A percentile compares a stretch with the other conserved stretches of the same genome.
These are phyloP conservation scores for Garcia nutans DNA, from an alignment of 345 rosid species.

Conservation along the genomic window DNA sequence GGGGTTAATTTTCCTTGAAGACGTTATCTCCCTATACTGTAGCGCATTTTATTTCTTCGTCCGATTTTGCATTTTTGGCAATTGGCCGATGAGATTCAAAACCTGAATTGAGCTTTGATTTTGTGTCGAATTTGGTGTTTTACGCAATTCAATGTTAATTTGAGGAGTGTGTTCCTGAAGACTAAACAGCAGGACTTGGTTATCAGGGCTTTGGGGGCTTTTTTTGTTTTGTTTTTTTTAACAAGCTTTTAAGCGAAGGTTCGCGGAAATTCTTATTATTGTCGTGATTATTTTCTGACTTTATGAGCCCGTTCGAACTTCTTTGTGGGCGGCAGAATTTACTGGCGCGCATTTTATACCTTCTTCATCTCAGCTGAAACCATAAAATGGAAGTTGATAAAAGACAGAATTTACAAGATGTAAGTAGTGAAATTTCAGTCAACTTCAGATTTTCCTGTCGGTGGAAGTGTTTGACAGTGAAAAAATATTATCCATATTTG, in stretches of 20 bases:
- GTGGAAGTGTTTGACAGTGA: not conserved
- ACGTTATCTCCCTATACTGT: not conserved
- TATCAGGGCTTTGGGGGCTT: not conserved
- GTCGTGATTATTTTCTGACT: not conserved
- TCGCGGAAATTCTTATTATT: not conserved
- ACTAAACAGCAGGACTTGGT: not conserved
- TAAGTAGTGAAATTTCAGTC: constrained; percentile 22
- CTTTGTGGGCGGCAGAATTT: constrained; percentile 10
- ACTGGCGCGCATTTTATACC: constrained; percentile 12
- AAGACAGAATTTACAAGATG: constrained; percentile 19
- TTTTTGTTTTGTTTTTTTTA: no score
- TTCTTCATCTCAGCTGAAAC: constrained; percentile 5
- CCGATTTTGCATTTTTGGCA: not conserved
- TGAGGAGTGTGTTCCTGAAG: not conserved
- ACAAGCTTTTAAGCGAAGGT: not conserved
- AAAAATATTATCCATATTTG: not conserved
- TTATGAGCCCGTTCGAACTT: not conserved
- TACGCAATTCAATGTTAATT: no score
- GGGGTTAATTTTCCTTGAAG: not conserved
- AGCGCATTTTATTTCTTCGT: not conserved
- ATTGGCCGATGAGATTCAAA: not conserved
- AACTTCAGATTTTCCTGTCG: not conserved
- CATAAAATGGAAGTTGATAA: constrained; percentile 27
- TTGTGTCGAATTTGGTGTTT: not conserved
- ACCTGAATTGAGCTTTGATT: not conserved